Evolutionary conservation across 768 basidiomycete genomes (phyloP).

Genomic region (Leccinum boreale): DNA sequence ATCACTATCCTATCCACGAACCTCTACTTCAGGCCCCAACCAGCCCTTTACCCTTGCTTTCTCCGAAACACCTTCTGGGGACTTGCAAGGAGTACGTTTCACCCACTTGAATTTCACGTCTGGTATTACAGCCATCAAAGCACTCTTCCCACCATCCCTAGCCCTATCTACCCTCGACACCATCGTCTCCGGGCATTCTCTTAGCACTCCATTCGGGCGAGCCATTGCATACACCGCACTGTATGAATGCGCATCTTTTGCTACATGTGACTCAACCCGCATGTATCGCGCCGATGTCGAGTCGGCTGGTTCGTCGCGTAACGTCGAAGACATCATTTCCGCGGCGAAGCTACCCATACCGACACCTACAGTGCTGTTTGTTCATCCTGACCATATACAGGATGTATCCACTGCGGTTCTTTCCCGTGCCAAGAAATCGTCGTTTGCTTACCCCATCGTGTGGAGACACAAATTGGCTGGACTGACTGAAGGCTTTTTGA

Average conservation of each 20-base stretch:
- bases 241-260: constrained; percentile 71
- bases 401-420: constrained; percentile 52
- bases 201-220: constrained; percentile 78
- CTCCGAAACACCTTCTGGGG: constrained; percentile 50
- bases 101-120: constrained; percentile 87
- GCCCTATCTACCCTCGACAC: constrained; percentile 71
- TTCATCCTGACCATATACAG: constrained; percentile 60
- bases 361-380: constrained; percentile 77
- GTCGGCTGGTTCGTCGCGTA: constrained; percentile 17
- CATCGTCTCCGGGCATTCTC: constrained; percentile 67
- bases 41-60: constrained; percentile 71
- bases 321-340: constrained; percentile 48
- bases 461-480: constrained; percentile 76
- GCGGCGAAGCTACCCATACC: constrained; percentile 54
- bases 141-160: constrained; percentile 71
- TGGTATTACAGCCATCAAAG: constrained; percentile 77
- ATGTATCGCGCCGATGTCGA: constrained; percentile 35
- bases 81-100: constrained; percentile 59
- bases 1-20: neutral
- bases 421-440: constrained; percentile 50
- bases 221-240: constrained; percentile 77
- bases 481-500: constrained; percentile 69
- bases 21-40: constrained; percentile 29
- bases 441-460: constrained; percentile 57
- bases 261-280: constrained; percentile 56